Evolutionary conservation across 805 yeast genomes (phyloP), one percentile per base, ranked within the genome.

Genomic region (Candida ovalis): DNA sequence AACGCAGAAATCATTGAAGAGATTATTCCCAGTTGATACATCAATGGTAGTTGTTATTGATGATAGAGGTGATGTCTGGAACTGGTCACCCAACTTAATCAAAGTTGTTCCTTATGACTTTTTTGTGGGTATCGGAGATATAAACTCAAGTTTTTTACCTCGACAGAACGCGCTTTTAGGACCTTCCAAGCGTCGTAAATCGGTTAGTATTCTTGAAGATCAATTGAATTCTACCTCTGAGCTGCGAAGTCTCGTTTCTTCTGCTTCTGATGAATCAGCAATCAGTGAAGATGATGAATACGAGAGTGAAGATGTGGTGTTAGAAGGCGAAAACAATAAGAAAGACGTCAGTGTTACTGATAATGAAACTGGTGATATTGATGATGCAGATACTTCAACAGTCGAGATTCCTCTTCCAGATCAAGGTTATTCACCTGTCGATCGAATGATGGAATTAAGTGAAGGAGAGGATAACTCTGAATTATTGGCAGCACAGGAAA

Each of bases 61-160:
- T 66, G 99, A 94, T 66, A 78, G 99, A 63, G 99, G 97, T 2
- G 99, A 94, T 66, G 99, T 94, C 19, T 94, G 99, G 99, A 88
- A 87, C 61, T 94, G 99, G 99, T 87, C 89, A 56, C 82, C 86
- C 12, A 91, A 94, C 62, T 71, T 94, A 57, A 81, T 94, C 49
- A 88, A 92, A 67, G 98, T 92, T 4, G 86, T 90, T 1, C 99
- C 99, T 0, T 94, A 89, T 64, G 96, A 88, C 63, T 94, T 94
- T 59, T 94, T 94, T 60, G 96, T 91, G 33, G 98, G 98, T 10
- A 89, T 92, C 48, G 99, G 99, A 25, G 99, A 94, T 70, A 94
- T 94, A 61, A 94, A 94, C 61, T 88, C 96, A 19, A 84, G 89
- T 55, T 90, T 90, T 61, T 70, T 94, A 47, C 98, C 99, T 0